phyloP scores from a whole-genome alignment of 768 basidiomycete genomes.

The Megacollybia marginata region DNA sequence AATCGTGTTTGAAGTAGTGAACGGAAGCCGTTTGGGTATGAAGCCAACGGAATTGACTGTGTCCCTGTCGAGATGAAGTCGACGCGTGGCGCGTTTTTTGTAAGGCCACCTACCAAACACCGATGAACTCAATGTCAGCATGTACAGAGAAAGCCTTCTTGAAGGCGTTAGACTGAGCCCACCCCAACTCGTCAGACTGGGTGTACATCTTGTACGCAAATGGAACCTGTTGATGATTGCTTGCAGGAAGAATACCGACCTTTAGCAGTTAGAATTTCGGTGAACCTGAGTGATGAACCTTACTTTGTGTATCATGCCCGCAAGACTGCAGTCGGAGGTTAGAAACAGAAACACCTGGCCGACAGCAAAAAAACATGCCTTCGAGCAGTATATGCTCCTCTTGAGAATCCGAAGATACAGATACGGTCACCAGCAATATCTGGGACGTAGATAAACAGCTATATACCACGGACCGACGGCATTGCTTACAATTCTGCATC shows the following conservation, averaged over 20 bases:
- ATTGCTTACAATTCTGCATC: constrained; percentile 46
- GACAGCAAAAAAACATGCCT: constrained; percentile 13
- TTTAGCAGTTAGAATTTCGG: too few species aligned
- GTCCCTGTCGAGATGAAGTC: constrained; percentile 28
- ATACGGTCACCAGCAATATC: constrained; percentile 45
- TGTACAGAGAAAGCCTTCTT: constrained; percentile 41
- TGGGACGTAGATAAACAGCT: constrained; percentile 7
- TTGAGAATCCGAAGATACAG: constrained; percentile 59
- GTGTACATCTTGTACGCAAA: constrained; percentile 58
- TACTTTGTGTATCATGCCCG: constrained; percentile 52
- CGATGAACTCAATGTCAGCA: constrained; percentile 42
- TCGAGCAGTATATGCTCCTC: constrained; percentile 51
- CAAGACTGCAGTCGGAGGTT: constrained; percentile 23
- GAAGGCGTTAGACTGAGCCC: constrained; percentile 39
- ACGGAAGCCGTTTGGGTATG: constrained; percentile 39
- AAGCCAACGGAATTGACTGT: constrained; percentile 50
- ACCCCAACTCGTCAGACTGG: constrained; percentile 28
- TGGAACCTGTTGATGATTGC: constrained; percentile 31
- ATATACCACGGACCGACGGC: background rate
- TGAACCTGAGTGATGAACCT: too few species aligned
- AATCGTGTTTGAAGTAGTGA: constrained; percentile 39
- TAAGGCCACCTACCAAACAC: constrained; percentile 30
- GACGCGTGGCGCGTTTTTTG: background rate
- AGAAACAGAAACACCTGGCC: background rate
- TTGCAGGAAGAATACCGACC: constrained; percentile 33